Evolutionary conservation across 129 eudicot genomes (phyloP), one percentile per base, ranked within the genome.

Genomic region (Saussurea involucrata): DNA sequence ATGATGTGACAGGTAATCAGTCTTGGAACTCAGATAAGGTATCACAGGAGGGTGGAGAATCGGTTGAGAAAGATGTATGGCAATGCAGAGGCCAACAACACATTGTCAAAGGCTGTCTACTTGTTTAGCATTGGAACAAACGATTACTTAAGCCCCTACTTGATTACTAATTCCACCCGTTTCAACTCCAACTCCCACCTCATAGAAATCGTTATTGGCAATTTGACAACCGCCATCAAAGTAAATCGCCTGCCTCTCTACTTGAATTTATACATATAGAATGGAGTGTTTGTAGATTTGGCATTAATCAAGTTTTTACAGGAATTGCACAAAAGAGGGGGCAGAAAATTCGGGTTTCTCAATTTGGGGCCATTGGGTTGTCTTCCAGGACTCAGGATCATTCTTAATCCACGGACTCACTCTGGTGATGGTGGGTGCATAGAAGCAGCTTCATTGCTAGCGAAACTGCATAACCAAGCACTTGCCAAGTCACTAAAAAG

Each of bases 361-460:
- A 90, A 88, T 80, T 60, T 90, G 70, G 93, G 91, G 5, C 88
- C 90, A 12, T 74, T 88, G 81, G 96, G 96, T 11, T 90, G 96
- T 80, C 1, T 66, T 24, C 96, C 96, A 1, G 89, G 86, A 17
- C 29, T 90, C 24, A 82, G 96, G 77, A 60, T 80, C 4, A 73
- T 84, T 29, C 85, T 83, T 40, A 66, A 77, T 12, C 85, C 77
- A 20, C 12, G 37, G 68, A 71, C 22, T 7, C 63, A 80, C 73
- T 49, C 83, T 5, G 84, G 71, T 71, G 84, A 82, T 5, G 84
- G 71, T 71, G 84, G 84, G 2, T 91, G 93, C 73, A 65, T 84
- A 31, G 68, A 78, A 74, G 80, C 85, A 33, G 86, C 85, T 69
- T 88, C 89, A 69, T 21, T 42, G 17, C 68, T 88, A 32, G 89